phyloP scores from a whole-genome alignment of 2,329 filamentous ascomycete species.

The Lecanosticta acicola region DNA sequence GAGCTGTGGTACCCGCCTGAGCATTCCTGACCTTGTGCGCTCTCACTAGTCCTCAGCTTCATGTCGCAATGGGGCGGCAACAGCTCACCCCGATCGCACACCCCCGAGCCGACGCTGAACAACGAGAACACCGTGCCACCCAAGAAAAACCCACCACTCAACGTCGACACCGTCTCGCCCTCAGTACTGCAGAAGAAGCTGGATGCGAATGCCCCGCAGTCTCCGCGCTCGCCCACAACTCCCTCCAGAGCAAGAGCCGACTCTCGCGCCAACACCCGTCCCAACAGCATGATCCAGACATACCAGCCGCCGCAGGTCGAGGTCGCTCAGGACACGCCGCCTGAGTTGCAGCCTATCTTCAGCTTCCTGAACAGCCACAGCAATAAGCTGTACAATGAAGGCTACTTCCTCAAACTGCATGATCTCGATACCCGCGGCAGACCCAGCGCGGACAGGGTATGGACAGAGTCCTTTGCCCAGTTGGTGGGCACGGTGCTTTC shows the following conservation, averaged over 20 bases:
- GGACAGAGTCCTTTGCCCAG: conserved; percentile 96
- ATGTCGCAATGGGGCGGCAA: conserved; percentile 69
- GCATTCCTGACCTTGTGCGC: neutral
- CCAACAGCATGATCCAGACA: conserved; percentile 78
- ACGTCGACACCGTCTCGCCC: conserved; percentile 25
- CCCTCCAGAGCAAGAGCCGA: conserved; percentile 42
- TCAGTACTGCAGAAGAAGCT: conserved; percentile 11
- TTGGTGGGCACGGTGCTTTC: conserved; percentile 92
- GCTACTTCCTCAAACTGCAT: conserved; percentile 94
- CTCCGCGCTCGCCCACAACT: conserved; percentile 33
- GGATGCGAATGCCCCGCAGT: conserved; percentile 24
- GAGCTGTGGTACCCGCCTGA: no score
- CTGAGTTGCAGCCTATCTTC: conserved; percentile 92
- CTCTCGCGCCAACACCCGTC: conserved; percentile 56
- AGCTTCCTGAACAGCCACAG: conserved; percentile 88
- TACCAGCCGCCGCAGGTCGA: conserved; percentile 85
- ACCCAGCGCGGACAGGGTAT: conserved; percentile 77
- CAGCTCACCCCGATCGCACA: conserved; percentile 28
- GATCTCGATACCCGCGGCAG: conserved; percentile 88
- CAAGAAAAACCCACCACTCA: conserved; percentile 15
- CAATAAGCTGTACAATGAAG: conserved; percentile 96
- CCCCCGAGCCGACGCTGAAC: conserved; percentile 10
- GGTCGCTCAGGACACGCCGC: conserved; percentile 74
- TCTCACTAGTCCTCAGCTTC: conserved; percentile 68
- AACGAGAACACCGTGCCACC: conserved; percentile 16